Evolutionary conservation across 495 filamentous ascomycete species (phyloP), one percentile per base, ranked within the genome.

Genomic region (Cercophora scortea): DNA sequence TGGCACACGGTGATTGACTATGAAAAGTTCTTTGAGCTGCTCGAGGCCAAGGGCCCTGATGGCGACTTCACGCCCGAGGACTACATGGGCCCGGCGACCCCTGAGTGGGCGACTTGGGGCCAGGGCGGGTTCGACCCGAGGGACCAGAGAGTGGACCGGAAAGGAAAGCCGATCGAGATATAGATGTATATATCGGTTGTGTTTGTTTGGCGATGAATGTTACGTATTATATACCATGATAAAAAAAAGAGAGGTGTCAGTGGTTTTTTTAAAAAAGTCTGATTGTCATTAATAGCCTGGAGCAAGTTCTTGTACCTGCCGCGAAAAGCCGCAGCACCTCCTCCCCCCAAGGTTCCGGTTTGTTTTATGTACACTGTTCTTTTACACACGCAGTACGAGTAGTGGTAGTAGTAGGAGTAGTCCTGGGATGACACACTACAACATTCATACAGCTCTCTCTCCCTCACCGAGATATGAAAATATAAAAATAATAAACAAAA

Each of bases 1-100:
- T 97, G 92, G 92, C 88, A 91, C 61, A 95, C 92, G 13, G 69
- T 85, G 17, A 97, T 97, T 60, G 86, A 95, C 60, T 97, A 95
- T 66, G 79, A 84, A 40, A 81, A 77, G 49, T 97, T 96, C 77
- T 96, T 96, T 62, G 75, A 92, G 61, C 76, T 89, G 33, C 74
- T 91, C 35, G 87, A 94, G 69, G 78, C 74, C 50, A 82, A 81
- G 17, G 77, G 80, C 47, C 64, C 71, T 0, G 78, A 80, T 47
- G 80, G 80, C 36, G 81, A 80, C 15, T 96, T 93, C 67, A 72
- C 74, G 1, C 92, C 92, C 0, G 90, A 95, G 62, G 91, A 97
- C 62, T 97, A 97, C 65, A 83, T 94, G 74, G 84, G 82, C 1
- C 76, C 81, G 16, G 71, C 79, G 53, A 97, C 92, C 4, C 88